A percentile compares a stretch with the other conserved stretches of the same genome.
Conservation (phyloP, 2,329 filamentous ascomycete species). For the Penicillium sumatraense region DNA sequence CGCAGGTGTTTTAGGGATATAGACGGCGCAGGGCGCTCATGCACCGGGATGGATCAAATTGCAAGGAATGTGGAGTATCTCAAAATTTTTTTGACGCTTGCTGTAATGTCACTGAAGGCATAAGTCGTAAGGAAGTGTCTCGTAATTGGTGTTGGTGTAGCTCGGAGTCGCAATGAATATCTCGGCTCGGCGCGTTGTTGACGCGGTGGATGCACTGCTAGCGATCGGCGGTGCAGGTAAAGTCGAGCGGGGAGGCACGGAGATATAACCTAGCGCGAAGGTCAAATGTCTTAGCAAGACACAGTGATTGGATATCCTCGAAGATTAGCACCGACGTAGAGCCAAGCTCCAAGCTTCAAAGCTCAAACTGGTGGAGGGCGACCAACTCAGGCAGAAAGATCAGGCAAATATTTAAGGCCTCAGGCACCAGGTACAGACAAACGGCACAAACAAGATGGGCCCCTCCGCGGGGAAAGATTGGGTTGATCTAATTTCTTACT, state of each 20-base stretch:
- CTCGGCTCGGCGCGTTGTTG: conserved; percentile 14
- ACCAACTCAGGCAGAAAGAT: no score
- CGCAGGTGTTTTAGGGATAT: neutral
- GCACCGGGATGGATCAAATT: neutral
- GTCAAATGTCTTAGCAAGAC: neutral
- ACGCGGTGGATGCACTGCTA: conserved; percentile 1
- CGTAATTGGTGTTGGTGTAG: neutral
- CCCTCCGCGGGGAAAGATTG: conserved; percentile 25
- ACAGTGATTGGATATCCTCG: neutral
- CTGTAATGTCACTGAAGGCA: no score
- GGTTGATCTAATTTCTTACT: neutral
- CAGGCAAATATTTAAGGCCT: no score
- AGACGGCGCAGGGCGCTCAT: neutral
- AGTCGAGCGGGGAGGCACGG: conserved; percentile 3
- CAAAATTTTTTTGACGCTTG: no score
- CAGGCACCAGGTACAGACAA: conserved; percentile 32
- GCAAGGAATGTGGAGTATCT: no score
- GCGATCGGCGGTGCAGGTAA: neutral
- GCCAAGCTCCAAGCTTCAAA: no score
- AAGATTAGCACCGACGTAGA: no score
- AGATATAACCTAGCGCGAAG: neutral
- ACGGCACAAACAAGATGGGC: conserved; percentile 25
- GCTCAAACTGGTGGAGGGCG: no score
- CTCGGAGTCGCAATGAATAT: conserved; percentile 8
- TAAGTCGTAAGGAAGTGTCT: neutral